Evolutionary conservation across 2,329 filamentous ascomycete species (phyloP), one percentile per base, ranked within the genome.

Genomic region (Colletotrichum tropicale): DNA sequence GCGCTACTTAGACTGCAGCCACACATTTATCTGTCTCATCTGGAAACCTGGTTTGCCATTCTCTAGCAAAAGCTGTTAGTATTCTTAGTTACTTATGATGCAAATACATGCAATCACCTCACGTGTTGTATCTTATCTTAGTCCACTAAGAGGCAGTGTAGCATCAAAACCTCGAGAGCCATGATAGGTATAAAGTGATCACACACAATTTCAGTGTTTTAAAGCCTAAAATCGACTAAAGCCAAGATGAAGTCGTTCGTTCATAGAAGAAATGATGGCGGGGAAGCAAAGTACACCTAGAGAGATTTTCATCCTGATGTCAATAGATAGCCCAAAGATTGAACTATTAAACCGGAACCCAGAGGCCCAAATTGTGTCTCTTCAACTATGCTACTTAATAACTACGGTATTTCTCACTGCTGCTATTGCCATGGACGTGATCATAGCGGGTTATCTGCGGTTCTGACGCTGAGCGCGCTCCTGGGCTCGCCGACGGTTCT

Each of bases 281-380:
- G n/a, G 6, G 9, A 7, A 48, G n/a, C n/a, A 48, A 21, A 48
- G 43, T 21, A 48, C 43, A 48, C 3, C 43, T 21, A 2, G n/a
- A 21, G 6, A 2, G 10, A 3, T 1, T 48, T 12, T 21, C 1
- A 7, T 48, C 43, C 43, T 52, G 10, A 2, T 21, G 43, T 12
- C 9, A 48, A 12, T 48, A 21, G 43, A 21, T 52, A 52, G n/a
- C 1, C 10, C 43, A 21, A 52, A 21, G 1, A 4, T 13, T 1
- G 5, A 52, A 52, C n/a, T 2, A 52, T 21, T 2, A 21, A 21
- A 21, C 10, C n/a, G 43, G n/a, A 5, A 4, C n/a, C n/a, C 0
- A 52, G 43, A 21, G 43, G 1, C 43, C 2, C 1, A 48, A 21
- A 7, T 21, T 21, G 10, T 0, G 2, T 8, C 0, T 13, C 0